Conservation (phyloP, 139 green algal species). For the Chlorella vulgaris region DNA sequence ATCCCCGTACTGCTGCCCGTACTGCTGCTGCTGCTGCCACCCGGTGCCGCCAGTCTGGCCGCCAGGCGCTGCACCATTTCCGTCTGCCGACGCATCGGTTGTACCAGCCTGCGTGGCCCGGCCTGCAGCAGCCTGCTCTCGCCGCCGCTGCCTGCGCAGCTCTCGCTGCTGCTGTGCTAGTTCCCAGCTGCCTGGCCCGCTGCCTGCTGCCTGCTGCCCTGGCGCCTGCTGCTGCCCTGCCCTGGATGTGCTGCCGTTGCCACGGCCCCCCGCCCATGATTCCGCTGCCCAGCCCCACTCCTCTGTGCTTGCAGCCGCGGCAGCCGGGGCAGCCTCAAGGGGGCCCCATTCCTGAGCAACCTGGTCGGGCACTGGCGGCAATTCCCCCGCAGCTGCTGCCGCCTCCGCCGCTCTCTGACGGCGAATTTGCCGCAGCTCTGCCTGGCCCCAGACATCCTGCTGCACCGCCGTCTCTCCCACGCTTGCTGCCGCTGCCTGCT, state of each 20-base stretch:
- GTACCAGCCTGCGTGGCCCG: not conserved
- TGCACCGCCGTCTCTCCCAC: not conserved
- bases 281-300: slow-evolving; percentile 31
- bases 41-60: not conserved
- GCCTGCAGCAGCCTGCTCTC: not conserved
- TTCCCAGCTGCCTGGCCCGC: slow-evolving; percentile 23
- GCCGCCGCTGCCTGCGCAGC: slow-evolving; percentile 1
- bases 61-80: not conserved
- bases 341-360: slow-evolving; percentile 24
- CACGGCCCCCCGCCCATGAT: slow-evolving; percentile 15
- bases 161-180: slow-evolving; percentile 3
- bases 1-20: not conserved
- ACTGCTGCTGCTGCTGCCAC: not conserved
- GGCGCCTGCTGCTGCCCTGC: not conserved
- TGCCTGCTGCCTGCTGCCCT: not conserved
- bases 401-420: not conserved
- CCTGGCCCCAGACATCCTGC: not conserved
- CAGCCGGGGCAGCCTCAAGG: not conserved
- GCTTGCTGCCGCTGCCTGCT: not conserved
- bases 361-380: not conserved
- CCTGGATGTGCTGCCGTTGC: too few species aligned
- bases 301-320: not conserved
- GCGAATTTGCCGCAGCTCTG: slow-evolving; percentile 5
- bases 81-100: not conserved
- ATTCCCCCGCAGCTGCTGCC: not conserved